These are phyloP conservation scores for Fusarium avenaceum DNA, from an alignment of 2,329 filamentous ascomycete genomes.

Conservation along the genomic window DNA sequence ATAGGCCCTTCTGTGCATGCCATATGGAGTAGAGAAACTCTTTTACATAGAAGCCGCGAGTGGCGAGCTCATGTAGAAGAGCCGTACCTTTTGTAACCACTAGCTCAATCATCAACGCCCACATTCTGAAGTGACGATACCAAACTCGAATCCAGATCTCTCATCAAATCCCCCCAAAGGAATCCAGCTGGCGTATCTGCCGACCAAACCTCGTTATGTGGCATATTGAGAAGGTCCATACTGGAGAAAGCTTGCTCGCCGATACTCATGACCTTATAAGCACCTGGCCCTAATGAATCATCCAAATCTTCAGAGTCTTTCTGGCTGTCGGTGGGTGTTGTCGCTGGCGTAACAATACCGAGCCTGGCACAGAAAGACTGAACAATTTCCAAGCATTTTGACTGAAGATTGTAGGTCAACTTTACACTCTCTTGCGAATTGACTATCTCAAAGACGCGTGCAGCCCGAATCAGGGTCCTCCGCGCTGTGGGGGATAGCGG, in stretches of 20 bases:
- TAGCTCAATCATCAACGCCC: constrained; percentile 14
- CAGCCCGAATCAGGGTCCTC: constrained; percentile 29
- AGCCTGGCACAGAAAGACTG: constrained; percentile 40
- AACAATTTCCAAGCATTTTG: constrained; percentile 35
- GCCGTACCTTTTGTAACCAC: not conserved
- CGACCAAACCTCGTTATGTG: constrained; percentile 28
- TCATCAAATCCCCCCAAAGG: constrained; percentile 46
- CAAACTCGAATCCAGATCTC: constrained; percentile 39
- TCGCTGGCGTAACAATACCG: constrained; percentile 37
- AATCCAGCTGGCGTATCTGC: constrained; percentile 28
- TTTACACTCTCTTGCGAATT: constrained; percentile 12
- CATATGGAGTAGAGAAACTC: no score
- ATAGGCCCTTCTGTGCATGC: not conserved
- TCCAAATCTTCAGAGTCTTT: not conserved
- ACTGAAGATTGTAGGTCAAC: constrained; percentile 22
- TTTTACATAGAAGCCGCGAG: no score
- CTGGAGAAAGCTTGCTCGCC: constrained; percentile 18
- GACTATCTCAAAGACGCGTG: constrained; percentile 32
- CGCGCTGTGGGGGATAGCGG: constrained; percentile 41
- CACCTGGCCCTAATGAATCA: not conserved
- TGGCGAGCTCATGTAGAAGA: no score
- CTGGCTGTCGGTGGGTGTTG: constrained; percentile 8
- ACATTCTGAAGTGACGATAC: constrained; percentile 49
- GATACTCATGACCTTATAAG: constrained; percentile 33
- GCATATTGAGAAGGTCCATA: constrained; percentile 8